Evolutionary conservation across 2,329 filamentous ascomycete species (phyloP).

Genomic region (Claviceps purpurea): DNA sequence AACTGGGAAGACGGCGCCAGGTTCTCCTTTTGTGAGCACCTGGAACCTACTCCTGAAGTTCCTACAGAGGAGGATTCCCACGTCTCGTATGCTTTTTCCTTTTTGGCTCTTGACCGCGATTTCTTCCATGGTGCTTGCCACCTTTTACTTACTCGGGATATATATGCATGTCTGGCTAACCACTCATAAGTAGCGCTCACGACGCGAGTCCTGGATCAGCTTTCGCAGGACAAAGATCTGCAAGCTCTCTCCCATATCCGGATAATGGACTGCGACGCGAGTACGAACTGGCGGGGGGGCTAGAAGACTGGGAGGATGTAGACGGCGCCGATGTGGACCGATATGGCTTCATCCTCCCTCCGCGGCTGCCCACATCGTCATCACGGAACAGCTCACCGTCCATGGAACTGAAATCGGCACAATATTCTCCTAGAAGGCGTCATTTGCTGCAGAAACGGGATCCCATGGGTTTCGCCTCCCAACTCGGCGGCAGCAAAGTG

Average conservation of each 20-base stretch:
- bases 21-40: constrained; percentile 33
- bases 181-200: constrained; percentile 3
- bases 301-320: constrained; percentile 56
- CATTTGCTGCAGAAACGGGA: constrained; percentile 30
- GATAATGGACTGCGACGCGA: constrained; percentile 21
- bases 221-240: constrained; percentile 26
- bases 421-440: constrained; percentile 31
- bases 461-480: constrained; percentile 23
- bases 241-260: constrained; percentile 29
- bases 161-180: neutral
- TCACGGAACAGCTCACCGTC: constrained; percentile 28
- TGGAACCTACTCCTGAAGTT: constrained; percentile 36
- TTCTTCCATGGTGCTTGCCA: neutral
- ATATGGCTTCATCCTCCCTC: constrained; percentile 51
- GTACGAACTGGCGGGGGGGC: constrained; percentile 41
- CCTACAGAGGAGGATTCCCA: constrained; percentile 38
- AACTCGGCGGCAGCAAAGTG: constrained; percentile 25
- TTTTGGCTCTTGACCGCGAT: constrained; percentile 19
- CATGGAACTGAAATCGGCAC: constrained; percentile 28
- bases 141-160: neutral
- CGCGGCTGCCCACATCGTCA: constrained; percentile 25
- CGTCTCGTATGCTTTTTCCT: constrained; percentile 42
- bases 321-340: constrained; percentile 49
- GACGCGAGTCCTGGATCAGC: constrained; percentile 18
- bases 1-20: constrained; percentile 38